These are phyloP conservation scores for Tilletiaria anomala DNA, from an alignment of 1,284 basidiomycete genomes.

Conservation along the genomic window DNA sequence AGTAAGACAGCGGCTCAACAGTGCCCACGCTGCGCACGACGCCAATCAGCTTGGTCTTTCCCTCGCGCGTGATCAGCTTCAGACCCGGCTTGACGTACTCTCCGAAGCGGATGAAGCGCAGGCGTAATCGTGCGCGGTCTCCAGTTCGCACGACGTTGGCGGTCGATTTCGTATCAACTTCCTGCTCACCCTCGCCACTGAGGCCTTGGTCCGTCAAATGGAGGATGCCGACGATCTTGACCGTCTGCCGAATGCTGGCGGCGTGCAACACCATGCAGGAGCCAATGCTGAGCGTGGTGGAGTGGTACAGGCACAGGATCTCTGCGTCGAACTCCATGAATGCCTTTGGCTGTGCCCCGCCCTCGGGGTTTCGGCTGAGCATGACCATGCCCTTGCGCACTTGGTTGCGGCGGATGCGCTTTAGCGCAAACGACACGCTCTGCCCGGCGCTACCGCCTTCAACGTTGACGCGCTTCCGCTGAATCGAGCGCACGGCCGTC, in stretches of 20 bases:
- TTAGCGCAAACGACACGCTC: conserved; percentile 82
- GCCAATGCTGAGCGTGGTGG: conserved; percentile 31
- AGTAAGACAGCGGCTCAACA: conserved; percentile 9
- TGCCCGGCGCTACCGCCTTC: conserved; percentile 80
- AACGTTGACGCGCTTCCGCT: conserved; percentile 78
- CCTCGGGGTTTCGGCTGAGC: conserved; percentile 34
- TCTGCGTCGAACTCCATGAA: conserved; percentile 34
- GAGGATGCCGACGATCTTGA: conserved; percentile 27
- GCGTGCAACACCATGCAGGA: conserved; percentile 38
- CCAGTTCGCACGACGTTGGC: conserved; percentile 27
- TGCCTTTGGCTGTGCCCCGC: conserved; percentile 10
- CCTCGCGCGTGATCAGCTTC: conserved; percentile 34
- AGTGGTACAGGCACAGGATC: conserved; percentile 36
- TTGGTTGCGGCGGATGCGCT: conserved; percentile 64
- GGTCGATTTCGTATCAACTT: not conserved
- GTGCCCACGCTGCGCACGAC: conserved; percentile 24
- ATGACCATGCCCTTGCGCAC: conserved; percentile 71
- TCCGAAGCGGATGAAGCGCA: conserved; percentile 28
- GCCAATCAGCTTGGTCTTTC: conserved; percentile 34
- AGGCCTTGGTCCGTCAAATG: conserved; percentile 18
- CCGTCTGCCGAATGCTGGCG: conserved; percentile 34
- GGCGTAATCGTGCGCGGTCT: conserved; percentile 27
- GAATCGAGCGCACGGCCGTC: conserved; percentile 76
- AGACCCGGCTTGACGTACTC: conserved; percentile 35
- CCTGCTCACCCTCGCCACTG: conserved; percentile 1